These are phyloP conservation scores for Dothistroma septosporum DNA, from an alignment of 2,329 filamentous ascomycete genomes.

Conservation along the genomic window DNA sequence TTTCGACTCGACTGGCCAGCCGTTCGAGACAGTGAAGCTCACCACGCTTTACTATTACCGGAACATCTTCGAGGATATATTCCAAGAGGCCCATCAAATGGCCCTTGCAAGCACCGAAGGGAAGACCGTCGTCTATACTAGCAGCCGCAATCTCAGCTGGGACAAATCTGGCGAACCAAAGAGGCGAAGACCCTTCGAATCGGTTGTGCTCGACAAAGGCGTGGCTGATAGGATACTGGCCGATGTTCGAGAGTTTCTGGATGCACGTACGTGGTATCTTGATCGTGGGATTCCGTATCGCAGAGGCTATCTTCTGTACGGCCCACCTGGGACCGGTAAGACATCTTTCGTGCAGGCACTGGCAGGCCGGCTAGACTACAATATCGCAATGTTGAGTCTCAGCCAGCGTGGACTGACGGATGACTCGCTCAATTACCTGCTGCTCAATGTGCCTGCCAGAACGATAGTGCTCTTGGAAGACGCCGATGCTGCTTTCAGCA, in stretches of 20 bases:
- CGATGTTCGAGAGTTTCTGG: conserved; percentile 79
- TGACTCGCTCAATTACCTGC: conserved; percentile 77
- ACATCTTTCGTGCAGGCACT: conserved; percentile 95
- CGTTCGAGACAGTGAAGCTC: conserved; percentile 89
- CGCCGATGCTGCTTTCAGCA: conserved; percentile 84
- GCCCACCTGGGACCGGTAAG: conserved; percentile 70
- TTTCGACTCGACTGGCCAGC: conserved; percentile 75
- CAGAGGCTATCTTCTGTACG: conserved; percentile 74
- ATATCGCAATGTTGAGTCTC: conserved; percentile 87
- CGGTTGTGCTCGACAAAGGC: conserved; percentile 79
- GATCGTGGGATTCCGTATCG: conserved; percentile 93
- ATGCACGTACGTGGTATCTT: conserved; percentile 79
- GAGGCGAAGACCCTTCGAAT: conserved; percentile 79
- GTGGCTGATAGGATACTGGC: conserved; percentile 75
- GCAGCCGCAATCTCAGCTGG: conserved; percentile 81
- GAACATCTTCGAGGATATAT: conserved; percentile 84
- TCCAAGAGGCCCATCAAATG: conserved; percentile 77
- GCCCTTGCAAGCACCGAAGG: conserved; percentile 79
- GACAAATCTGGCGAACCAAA: conserved; percentile 76
- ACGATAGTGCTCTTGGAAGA: conserved; percentile 84
- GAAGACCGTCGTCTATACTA: conserved; percentile 87
- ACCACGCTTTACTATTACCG: conserved; percentile 88
- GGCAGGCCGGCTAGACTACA: conserved; percentile 86
- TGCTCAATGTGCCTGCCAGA: conserved; percentile 78
- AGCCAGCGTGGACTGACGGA: conserved; percentile 88